A percentile compares a stretch with the other conserved stretches of the same genome.
These are phyloP conservation scores for Phaffomyces opuntiae DNA, from an alignment of 805 yeast species.

Conservation along the genomic window DNA sequence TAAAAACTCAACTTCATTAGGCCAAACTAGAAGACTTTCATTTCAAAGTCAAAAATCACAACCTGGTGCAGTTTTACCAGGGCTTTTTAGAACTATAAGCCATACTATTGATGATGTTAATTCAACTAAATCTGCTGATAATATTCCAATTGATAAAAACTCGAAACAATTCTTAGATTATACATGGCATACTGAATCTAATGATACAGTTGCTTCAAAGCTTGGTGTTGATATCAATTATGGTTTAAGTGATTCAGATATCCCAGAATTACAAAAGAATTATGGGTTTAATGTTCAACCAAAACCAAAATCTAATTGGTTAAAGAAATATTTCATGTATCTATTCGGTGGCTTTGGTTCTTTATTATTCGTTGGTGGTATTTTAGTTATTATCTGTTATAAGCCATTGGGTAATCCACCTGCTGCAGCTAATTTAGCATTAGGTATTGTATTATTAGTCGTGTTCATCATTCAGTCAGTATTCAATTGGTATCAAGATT, in stretches of 20 bases:
- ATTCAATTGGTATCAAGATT: conserved; percentile 42
- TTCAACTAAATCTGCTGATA: conserved; percentile 1
- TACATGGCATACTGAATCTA: conserved; percentile 27
- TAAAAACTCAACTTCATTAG: too few species aligned
- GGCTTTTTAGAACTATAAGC: conserved; percentile 32
- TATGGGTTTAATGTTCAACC: conserved; percentile 32
- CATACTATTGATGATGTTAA: conserved; percentile 26
- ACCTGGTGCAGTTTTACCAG: conserved; percentile 29
- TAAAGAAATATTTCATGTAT: conserved; percentile 30
- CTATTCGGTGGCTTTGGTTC: conserved; percentile 45
- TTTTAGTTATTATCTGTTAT: conserved; percentile 37
- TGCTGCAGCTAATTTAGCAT: conserved; percentile 34
- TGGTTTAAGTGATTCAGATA: conserved; percentile 22
- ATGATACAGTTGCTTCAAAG: conserved; percentile 20
- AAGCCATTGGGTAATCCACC: conserved; percentile 44
- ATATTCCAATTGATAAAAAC: conserved; percentile 12
- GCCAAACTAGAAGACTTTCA: not conserved
- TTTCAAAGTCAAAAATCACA: conserved; percentile 6
- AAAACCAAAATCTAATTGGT: conserved; percentile 29
- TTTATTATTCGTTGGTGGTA: conserved; percentile 34
- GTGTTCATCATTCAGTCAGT: conserved; percentile 36
- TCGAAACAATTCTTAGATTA: conserved; percentile 22
- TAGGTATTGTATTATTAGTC: conserved; percentile 34
- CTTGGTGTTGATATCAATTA: conserved; percentile 16
- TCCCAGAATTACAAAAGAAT: conserved; percentile 5